phyloP scores from a whole-genome alignment of 257 asterid species.

The Jasminum sambac region DNA sequence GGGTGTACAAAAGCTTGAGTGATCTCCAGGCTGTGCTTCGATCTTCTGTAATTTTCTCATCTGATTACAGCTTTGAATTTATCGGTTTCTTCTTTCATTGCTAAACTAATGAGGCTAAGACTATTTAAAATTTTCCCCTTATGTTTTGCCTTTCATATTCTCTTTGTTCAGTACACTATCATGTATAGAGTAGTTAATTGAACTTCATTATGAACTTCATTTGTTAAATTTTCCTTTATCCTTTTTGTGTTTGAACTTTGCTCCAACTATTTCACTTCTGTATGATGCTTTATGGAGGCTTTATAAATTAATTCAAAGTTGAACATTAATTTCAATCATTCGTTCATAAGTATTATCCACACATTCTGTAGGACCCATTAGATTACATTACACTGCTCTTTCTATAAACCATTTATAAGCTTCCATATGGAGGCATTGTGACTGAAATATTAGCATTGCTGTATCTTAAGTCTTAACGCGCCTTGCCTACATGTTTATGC shows the following conservation, averaged over 20 bases:
- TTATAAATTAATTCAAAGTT: too few relatives aligned
- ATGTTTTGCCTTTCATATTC: neutral
- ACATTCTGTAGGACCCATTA: too few relatives aligned
- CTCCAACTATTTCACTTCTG: too few relatives aligned
- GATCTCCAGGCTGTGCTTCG: slow-evolving; percentile 46
- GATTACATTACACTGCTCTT: too few relatives aligned
- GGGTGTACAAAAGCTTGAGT: slow-evolving; percentile 51
- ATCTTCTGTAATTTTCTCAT: slow-evolving; percentile 39
- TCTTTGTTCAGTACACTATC: neutral
- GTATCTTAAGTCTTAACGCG: neutral
- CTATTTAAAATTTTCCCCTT: neutral
- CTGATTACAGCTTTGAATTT: neutral
- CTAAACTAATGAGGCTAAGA: neutral
- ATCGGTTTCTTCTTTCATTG: neutral
- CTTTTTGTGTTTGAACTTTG: too few relatives aligned
- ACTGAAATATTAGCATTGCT: neutral
- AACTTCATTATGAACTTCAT: too few relatives aligned
- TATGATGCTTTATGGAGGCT: too few relatives aligned
- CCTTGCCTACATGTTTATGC: neutral
- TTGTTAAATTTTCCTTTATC: neutral
- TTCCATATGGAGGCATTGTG: too few relatives aligned
- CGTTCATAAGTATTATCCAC: too few relatives aligned
- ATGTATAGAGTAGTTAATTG: neutral
- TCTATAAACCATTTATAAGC: too few relatives aligned
- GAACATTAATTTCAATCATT: too few relatives aligned